Conservation (phyloP, 2,329 filamentous ascomycete genomes). For the Clonostachys sp. region DNA sequence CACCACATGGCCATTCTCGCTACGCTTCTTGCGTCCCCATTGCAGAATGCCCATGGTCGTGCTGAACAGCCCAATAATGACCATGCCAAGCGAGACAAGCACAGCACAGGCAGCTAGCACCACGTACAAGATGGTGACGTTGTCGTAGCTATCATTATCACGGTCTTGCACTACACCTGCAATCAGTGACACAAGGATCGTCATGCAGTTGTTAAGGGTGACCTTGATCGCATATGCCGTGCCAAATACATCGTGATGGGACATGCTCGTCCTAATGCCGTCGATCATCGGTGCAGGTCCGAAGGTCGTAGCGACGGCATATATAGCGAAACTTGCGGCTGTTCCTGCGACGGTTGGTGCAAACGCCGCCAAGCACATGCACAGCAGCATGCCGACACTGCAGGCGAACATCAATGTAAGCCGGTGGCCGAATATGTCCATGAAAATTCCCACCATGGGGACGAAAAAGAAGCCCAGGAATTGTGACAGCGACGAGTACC, state of each 20-base stretch:
- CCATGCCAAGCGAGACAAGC: slow-evolving; percentile 26
- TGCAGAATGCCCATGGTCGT: slow-evolving; percentile 38
- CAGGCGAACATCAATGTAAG: slow-evolving; percentile 34
- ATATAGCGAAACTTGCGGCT: slow-evolving; percentile 47
- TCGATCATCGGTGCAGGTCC: slow-evolving; percentile 48
- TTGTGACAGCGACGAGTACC: slow-evolving; percentile 42
- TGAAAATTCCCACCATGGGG: slow-evolving; percentile 41
- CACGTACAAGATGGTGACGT: slow-evolving; percentile 43
- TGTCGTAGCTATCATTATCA: slow-evolving; percentile 41
- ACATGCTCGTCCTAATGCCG: slow-evolving; percentile 43
- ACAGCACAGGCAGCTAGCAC: slow-evolving; percentile 35
- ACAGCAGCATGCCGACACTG: slow-evolving; percentile 33
- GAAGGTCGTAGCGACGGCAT: slow-evolving; percentile 39
- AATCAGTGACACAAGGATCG: slow-evolving; percentile 44
- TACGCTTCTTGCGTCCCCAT: slow-evolving; percentile 41
- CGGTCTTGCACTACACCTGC: slow-evolving; percentile 45
- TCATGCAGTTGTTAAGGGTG: slow-evolving; percentile 49
- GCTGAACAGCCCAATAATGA: slow-evolving; percentile 24
- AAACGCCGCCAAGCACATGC: slow-evolving; percentile 47
- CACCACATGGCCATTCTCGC: slow-evolving; percentile 28
- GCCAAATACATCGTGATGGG: slow-evolving; percentile 46
- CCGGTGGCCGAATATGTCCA: slow-evolving; percentile 45
- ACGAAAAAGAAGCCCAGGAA: slow-evolving; percentile 48
- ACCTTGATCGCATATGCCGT: slow-evolving; percentile 47
- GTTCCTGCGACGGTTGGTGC: slow-evolving; percentile 37